Evolutionary conservation across 139 green algal genomes (phyloP), one percentile per base, ranked within the genome.

Genomic region (Mesotaenium endlicherianum): DNA sequence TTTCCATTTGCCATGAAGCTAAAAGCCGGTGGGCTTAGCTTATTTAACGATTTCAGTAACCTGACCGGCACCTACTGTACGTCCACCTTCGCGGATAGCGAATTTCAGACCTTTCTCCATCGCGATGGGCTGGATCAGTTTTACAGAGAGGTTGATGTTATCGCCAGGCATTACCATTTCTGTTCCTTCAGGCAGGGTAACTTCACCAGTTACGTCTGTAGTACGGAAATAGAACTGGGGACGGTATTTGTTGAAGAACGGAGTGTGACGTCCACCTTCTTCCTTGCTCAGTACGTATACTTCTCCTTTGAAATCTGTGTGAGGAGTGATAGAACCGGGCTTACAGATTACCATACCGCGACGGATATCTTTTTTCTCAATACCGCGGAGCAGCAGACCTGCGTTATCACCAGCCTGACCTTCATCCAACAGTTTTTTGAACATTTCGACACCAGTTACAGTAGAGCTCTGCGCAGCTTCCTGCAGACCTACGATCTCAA

Each of bases 401-500:
- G 34, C 30, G 26, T 80, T 80, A 30, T 67, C 71, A 30, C 72
- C 72, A 2, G 47, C 72, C 45, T 55, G 38, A 4, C 95, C 94
- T 88, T 93, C 88, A 81, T 92, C 92, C 38, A 98, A 83, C 34
- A 70, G 74, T 88, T 98, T 98, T 89, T 98, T 97, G 90, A 98
- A 98, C 95, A 98, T 98, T 89, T 98, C 82, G 57, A 80, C 78
- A 77, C 91, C 94, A 0, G 95, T 98, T 0, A 97, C 94, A 1
- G 89, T 97, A 2, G 90, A 94, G n/a, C n/a, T n/a, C n/a, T n/a
- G n/a, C n/a, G n/a, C n/a, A n/a, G n/a, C n/a, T n/a, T n/a, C n/a
- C n/a, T n/a, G n/a, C n/a, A n/a, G n/a, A 67, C 95, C 95, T n/a
- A 98, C 77, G 67, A 98, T 91, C 87, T 98, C 93, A 2, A 98